Evolutionary conservation across 2,329 filamentous ascomycete species (phyloP).

Genomic region (Rutstroemia sp.): DNA sequence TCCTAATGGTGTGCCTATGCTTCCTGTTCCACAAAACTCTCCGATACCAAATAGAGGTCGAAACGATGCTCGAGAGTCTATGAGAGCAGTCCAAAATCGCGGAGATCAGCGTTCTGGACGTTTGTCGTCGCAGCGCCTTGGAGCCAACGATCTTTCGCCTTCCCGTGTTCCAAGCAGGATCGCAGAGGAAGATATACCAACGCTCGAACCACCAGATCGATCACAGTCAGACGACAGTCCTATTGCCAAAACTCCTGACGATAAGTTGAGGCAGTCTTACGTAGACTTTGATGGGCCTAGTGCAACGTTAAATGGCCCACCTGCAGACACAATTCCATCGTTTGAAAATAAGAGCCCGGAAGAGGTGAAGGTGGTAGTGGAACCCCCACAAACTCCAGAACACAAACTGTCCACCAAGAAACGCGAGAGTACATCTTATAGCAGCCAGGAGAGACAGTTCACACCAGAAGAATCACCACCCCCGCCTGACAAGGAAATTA

Average conservation of each 20-base stretch:
- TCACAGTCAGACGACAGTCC: slow-evolving; percentile 30
- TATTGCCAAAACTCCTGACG: slow-evolving; percentile 50
- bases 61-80: slow-evolving; percentile 70
- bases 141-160: slow-evolving; percentile 51
- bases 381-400: slow-evolving; percentile 17
- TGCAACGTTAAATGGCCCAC: slow-evolving; percentile 52
- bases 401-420: slow-evolving; percentile 7
- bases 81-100: slow-evolving; percentile 61
- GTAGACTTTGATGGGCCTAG: slow-evolving; percentile 34
- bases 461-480: slow-evolving; percentile 59
- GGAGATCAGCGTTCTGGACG: slow-evolving; percentile 46
- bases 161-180: slow-evolving; percentile 52
- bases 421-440: not conserved
- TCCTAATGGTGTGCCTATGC: slow-evolving; percentile 75
- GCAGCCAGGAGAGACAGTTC: slow-evolving; percentile 43
- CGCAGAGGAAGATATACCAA: slow-evolving; percentile 42
- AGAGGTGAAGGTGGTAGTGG: slow-evolving; percentile 3
- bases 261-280: slow-evolving; percentile 39
- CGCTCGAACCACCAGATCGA: slow-evolving; percentile 31
- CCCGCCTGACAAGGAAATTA: slow-evolving; percentile 72
- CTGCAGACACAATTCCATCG: slow-evolving; percentile 41
- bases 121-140: slow-evolving; percentile 33
- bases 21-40: slow-evolving; percentile 75
- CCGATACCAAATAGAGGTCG: slow-evolving; percentile 80
- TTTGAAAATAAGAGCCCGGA: slow-evolving; percentile 13